phyloP scores from a whole-genome alignment of 305 asterid species.

The Striga hermonthica region DNA sequence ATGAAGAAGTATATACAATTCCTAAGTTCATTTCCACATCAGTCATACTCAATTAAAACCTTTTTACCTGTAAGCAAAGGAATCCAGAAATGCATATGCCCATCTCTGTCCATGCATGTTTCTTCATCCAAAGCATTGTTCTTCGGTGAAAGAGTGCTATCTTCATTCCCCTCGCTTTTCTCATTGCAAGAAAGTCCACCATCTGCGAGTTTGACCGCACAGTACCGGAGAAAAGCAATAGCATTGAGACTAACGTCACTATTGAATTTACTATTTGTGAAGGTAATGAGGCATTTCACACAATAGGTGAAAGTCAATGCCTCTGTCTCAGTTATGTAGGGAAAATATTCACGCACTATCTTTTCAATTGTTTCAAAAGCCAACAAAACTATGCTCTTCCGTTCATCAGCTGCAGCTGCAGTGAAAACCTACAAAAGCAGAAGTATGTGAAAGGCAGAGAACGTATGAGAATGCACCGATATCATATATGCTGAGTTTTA shows the following conservation, averaged over 20 bases:
- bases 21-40: constrained; percentile 24
- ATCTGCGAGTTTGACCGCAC: constrained; percentile 97
- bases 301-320: constrained; percentile 85
- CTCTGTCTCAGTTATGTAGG: constrained; percentile 95
- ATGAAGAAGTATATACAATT: neutral
- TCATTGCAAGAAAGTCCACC: constrained; percentile 82
- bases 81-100: constrained; percentile 65
- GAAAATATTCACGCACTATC: constrained; percentile 94
- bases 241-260: constrained; percentile 99
- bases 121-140: constrained; percentile 56
- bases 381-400: constrained; percentile 88
- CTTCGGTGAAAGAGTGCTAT: constrained; percentile 33
- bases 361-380: constrained; percentile 99
- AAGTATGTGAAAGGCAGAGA: constrained; percentile 17
- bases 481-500: neutral
- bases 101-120: constrained; percentile 58
- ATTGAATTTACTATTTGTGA: constrained; percentile 91
- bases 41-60: constrained; percentile 28
- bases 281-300: constrained; percentile 91
- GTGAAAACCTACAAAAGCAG: constrained; percentile 71
- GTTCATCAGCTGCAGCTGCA: constrained; percentile 95
- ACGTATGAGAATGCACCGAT: constrained; percentile 14
- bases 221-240: constrained; percentile 96
- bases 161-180: constrained; percentile 50
- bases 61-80: constrained; percentile 86